Conservation (phyloP, 2,329 filamentous ascomycete species). For the Curvularia eragrostidis region DNA sequence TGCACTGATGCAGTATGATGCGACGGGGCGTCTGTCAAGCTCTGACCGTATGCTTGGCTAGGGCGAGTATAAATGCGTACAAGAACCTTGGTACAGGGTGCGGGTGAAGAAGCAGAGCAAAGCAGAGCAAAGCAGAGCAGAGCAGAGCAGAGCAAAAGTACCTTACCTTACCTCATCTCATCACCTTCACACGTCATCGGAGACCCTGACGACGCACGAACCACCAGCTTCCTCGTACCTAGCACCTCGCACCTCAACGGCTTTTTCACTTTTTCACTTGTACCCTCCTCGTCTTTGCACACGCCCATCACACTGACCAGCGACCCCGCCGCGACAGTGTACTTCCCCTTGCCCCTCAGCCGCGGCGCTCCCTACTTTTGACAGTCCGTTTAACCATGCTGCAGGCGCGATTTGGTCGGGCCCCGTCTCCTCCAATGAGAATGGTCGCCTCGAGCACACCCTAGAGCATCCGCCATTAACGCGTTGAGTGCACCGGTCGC, state of each 20-base stretch:
- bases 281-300: slow-evolving; percentile 9
- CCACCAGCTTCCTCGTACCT: slow-evolving; percentile 18
- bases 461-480: slow-evolving; percentile 27
- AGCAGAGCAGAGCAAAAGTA: too few relatives aligned
- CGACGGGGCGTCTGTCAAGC: slow-evolving; percentile 13
- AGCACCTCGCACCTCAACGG: slow-evolving; percentile 12
- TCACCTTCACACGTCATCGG: slow-evolving; percentile 27
- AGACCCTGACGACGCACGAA: slow-evolving; percentile 22
- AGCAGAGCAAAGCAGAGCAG: too few relatives aligned
- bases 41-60: slow-evolving; percentile 15
- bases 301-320: slow-evolving; percentile 30
- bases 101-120: slow-evolving; percentile 3
- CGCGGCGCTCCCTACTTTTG: slow-evolving; percentile 36
- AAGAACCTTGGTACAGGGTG: neutral
- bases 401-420: slow-evolving; percentile 38
- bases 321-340: slow-evolving; percentile 37
- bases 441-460: slow-evolving; percentile 34
- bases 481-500: slow-evolving; percentile 29
- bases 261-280: slow-evolving; percentile 7
- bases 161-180: too few relatives aligned
- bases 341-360: slow-evolving; percentile 37
- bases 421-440: slow-evolving; percentile 42
- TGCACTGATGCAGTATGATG: slow-evolving; percentile 12
- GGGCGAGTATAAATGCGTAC: slow-evolving; percentile 13
- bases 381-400: slow-evolving; percentile 44